Base-by-base conservation (phyloP, 2,329 filamentous ascomycete genomes). In the Verticillium longisporum region DNA sequence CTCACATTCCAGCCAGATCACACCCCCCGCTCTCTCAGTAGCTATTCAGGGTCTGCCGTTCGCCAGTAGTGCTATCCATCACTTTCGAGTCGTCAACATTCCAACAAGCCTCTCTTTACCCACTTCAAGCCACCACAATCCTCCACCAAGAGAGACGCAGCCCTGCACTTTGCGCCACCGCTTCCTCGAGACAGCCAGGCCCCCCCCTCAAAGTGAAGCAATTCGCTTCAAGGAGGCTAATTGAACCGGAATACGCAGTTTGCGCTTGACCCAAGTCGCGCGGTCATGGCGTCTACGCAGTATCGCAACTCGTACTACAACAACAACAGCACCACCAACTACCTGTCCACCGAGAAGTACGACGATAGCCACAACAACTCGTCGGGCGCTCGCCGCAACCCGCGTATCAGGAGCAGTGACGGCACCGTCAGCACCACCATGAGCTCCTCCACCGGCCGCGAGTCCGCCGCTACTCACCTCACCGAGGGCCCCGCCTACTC, bases 401-500 rank as follows among this genome's bases (percentile, higher is more conserved):
- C 80, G 66, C 82, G 82, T 72, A 81, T 80, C 64, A 83, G 91
- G 73, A 89, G 90, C 66, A 97, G 92, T 80, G 91, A 96, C 77
- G 92, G 92, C 72, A 96, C 91, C 65, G 89, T 92, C 74, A 94
- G 90, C 83, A 96, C 92, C 66, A 88, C 87, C 74, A 88, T 88
- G 77, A 94, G 90, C 77, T 83, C 84, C 65, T 88, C 88, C 59
- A 89, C 87, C 57, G 89, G 88, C 69, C 83, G 88, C 71, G 88
- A 93, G 75, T 93, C 90, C 56, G 86, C 90, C 62, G 88, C 84
- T 63, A 97, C 94, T 60, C 88, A 91, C 74, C 85, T 94, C 76
- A 97, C 94, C 57, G 92, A 96, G 73, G 91, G 90, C 31, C 93
- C 94, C 4, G 86, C 91, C 61, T 97, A 95, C 78, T 98, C 94